Evolutionary conservation across 1,284 basidiomycete species (phyloP), one percentile per base, ranked within the genome.

Genomic region (Microbotryum saponariae): DNA sequence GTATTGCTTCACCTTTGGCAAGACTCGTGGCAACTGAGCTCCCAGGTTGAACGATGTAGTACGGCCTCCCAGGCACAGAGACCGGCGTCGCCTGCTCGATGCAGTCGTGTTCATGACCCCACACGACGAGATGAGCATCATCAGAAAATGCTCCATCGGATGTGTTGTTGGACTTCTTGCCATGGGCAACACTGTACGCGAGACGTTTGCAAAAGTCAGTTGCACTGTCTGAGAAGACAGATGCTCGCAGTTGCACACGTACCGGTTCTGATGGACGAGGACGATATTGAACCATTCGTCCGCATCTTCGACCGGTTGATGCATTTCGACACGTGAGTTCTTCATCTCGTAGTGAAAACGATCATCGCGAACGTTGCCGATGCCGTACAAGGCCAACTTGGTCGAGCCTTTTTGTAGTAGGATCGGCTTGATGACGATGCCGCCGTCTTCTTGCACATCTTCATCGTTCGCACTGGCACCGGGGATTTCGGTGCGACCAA

Each of bases 21-120:
- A 97, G 78, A 54, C 88, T 91, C 0, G 94, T 99, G 0, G 94
- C 96, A 5, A 99, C 85, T 0, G 88, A 91, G 8, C 90, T 94
- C 1, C 96, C 96, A 2, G 96, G 96, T 74, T 99, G 96, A 0
- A 86, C 84, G 72, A 99, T 92, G 71, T 83, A 85, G 77, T 99
- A 98, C 6, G 82, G 80, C 76, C 96, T 94, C 9, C 89, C 92
- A 6, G 89, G 85, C 6, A 99, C 92, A 2, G 84, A 81, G 73
- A 97, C 90, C 0, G 94, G 94, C 3, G 83, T 79, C 63, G 97
- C 91, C 29, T 91, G 83, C n/a, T 49, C 31, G 50, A 69, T 61
- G 74, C 93, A 97, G 75, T 98, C 94, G 74, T 99, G 96, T 75
- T 99, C 96, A 74, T 99, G 96, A 2, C 96, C 94, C 94, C 94